phyloP scores from a whole-genome alignment of 148 eudicot genomes.

The Bassia scoparia region DNA sequence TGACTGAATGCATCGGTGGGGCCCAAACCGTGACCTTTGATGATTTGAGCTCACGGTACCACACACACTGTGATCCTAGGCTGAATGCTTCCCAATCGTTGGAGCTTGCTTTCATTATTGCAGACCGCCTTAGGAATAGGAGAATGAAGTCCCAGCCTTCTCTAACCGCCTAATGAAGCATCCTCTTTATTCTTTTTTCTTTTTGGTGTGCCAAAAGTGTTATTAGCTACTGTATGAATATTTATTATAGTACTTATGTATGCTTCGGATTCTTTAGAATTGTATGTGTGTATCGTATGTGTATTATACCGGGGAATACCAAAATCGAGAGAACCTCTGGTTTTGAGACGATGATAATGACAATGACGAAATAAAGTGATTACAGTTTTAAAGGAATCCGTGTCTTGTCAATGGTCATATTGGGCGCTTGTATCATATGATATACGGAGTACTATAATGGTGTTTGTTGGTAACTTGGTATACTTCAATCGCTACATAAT shows the following conservation, averaged over 20 bases:
- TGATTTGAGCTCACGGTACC: conserved; percentile 55
- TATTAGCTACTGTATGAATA: conserved; percentile 23
- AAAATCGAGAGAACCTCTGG: conserved; percentile 19
- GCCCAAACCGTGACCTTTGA: conserved; percentile 52
- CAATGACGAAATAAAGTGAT: conserved; percentile 15
- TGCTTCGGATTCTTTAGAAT: conserved; percentile 22
- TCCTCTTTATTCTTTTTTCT: neutral
- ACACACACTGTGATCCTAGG: conserved; percentile 57
- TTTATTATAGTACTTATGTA: conserved; percentile 9
- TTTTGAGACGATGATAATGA: conserved; percentile 19
- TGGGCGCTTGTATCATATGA: no score
- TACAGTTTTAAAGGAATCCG: neutral
- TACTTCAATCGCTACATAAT: no score
- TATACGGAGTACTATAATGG: neutral
- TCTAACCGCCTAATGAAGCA: conserved; percentile 16
- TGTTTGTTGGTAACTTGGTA: neutral
- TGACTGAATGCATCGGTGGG: conserved; percentile 55
- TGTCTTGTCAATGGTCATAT: neutral
- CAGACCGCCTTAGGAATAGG: conserved; percentile 57
- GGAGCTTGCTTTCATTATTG: conserved; percentile 61
- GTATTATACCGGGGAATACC: conserved; percentile 26
- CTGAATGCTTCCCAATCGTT: conserved; percentile 61
- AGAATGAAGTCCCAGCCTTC: conserved; percentile 42
- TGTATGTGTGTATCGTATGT: conserved; percentile 22
- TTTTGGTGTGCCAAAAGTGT: conserved; percentile 16